Percentiles rank a stretch among this genome's conserved stretches.
Evolutionary conservation across 768 basidiomycete genomes (phyloP).

Genomic region (Hebeloma cylindrosporum): DNA sequence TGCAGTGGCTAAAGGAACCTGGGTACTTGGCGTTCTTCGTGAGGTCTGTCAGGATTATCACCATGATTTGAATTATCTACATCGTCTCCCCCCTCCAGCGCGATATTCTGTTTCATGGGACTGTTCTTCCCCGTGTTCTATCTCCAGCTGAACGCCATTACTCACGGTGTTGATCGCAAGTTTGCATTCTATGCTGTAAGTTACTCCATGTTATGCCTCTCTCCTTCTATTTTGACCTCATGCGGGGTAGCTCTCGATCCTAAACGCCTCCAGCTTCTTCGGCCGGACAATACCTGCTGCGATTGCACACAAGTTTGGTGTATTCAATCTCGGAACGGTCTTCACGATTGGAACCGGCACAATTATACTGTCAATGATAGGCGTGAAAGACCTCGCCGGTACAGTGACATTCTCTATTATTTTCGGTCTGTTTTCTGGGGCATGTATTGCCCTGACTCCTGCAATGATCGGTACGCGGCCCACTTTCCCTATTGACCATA

Average conservation of each 20-base stretch:
- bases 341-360: constrained; percentile 33
- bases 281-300: constrained; percentile 51
- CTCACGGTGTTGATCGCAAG: constrained; percentile 37
- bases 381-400: constrained; percentile 32
- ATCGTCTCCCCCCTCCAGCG: constrained; percentile 14
- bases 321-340: constrained; percentile 41
- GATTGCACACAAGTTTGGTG: constrained; percentile 42
- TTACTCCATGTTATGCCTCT: background rate
- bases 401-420: constrained; percentile 40
- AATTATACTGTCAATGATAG: constrained; percentile 43
- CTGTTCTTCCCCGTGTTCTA: constrained; percentile 50
- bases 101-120: constrained; percentile 32
- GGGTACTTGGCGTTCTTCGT: constrained; percentile 24
- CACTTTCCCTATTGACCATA: background rate
- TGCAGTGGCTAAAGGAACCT: constrained; percentile 31
- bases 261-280: constrained; percentile 51
- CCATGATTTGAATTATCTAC: background rate
- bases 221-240: background rate
- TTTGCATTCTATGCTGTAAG: constrained; percentile 53
- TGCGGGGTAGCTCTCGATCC: constrained; percentile 42
- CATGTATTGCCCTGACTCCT: constrained; percentile 33
- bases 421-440: constrained; percentile 47
- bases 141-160: constrained; percentile 47
- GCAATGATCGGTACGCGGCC: constrained; percentile 29
- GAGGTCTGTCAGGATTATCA: constrained; percentile 10